Evolutionary conservation across 2,329 filamentous ascomycete genomes (phyloP), one percentile per base, ranked within the genome.

Genomic region (Pseudogymnoascus sp.): DNA sequence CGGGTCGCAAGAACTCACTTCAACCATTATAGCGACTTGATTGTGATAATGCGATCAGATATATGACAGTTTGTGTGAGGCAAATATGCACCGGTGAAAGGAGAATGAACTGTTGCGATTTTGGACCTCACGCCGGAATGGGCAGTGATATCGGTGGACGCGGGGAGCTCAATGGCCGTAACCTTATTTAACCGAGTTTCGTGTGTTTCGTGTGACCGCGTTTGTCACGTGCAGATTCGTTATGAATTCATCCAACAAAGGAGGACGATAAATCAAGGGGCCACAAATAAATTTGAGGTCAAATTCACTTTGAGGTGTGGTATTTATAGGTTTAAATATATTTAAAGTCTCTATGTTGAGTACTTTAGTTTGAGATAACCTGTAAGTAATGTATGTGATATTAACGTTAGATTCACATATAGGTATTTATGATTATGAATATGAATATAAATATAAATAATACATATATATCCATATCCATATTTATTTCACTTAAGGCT

Each of bases 41-140:
- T 31, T 61, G 59, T 19, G 17, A 11, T 42, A 26, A 61, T 61
- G 59, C 59, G 59, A 38, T 17, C n/a, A 33, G 4, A 57, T 57
- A 33, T 10, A 57, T 57, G 50, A 17, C 50, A 57, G 28, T 57
- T 57, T 2, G 10, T 33, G 26, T 3, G 50, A 33, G 28, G 50
- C 50, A 57, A 57, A 19, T 57, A 57, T 33, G 17, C 28, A 17
- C 50, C 7, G 47, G 35, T 63, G 62, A 60, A 60, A 40, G 42
- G 11, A 44, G 35, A 61, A 62, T 63, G 62, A 63, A 62, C 60
- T 62, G 62, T 60, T 64, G 47, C 64, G 61, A 65, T 53, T 65
- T 67, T 64, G 62, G 64, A 64, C 63, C 63, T 63, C 60, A 61
- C 67, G 66, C 63, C 65, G 65, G 62, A 44, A 64, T 61, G 64